A percentile compares a stretch with the other conserved stretches of the same genome.
phyloP scores from a whole-genome alignment of 129 eudicot genomes.

The Helianthus tuberosus region DNA sequence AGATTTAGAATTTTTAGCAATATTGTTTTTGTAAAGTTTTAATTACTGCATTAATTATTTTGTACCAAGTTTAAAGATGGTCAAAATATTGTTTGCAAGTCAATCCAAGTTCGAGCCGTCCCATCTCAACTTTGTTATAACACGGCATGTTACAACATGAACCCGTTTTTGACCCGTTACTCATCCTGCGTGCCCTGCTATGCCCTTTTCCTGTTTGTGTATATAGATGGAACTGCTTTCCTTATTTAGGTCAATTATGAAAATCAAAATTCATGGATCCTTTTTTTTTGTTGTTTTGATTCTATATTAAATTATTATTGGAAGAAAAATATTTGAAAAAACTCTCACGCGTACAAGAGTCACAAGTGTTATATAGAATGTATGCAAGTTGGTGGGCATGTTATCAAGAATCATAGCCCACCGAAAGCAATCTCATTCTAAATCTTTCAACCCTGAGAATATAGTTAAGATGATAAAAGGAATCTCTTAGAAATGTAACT shows the following conservation, averaged over 20 bases:
- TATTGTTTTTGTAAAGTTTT: not conserved
- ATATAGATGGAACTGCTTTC: slow-evolving; percentile 2
- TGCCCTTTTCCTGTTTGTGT: not conserved
- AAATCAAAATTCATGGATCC: not conserved
- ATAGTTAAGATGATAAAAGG: slow-evolving; percentile 29
- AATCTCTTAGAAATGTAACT: slow-evolving; percentile 32
- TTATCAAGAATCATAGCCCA: slow-evolving; percentile 42
- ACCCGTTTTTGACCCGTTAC: not conserved
- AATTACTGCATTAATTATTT: not conserved
- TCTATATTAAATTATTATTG: not conserved
- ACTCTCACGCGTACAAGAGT: slow-evolving; percentile 23
- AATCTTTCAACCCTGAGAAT: slow-evolving; percentile 43
- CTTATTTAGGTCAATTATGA: not conserved
- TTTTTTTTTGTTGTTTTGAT: slow-evolving; percentile 5
- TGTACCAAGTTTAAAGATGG: not conserved
- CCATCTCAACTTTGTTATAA: not conserved
- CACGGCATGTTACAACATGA: not conserved
- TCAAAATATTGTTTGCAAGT: not conserved
- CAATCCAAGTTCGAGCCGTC: not conserved
- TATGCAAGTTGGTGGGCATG: slow-evolving; percentile 46
- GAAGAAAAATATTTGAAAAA: slow-evolving; percentile 15
- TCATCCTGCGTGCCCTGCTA: not conserved
- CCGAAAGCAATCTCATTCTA: slow-evolving; percentile 44
- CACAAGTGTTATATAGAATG: slow-evolving; percentile 20
- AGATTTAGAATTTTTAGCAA: not conserved